Base-by-base conservation (phyloP, 306 rosid genomes). In the Vigna hirtella region DNA sequence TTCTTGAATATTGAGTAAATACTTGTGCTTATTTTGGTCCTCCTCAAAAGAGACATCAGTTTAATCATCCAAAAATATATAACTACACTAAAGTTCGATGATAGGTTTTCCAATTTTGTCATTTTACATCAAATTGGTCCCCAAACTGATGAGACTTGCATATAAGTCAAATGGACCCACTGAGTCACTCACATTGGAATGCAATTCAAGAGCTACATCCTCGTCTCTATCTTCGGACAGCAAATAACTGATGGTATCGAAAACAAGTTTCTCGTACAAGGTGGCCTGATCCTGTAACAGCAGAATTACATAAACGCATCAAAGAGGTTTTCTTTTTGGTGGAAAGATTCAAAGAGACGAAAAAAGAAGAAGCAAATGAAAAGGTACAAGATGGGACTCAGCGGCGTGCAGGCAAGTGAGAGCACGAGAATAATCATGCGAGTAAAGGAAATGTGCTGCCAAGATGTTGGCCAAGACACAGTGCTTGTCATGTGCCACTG, bases 391-490 rank as follows among this genome's bases (percentile, higher is more conserved):
- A 55, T 68, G 74, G 2, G 88, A 82, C 81, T 84, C 58, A 6
- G 99, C 98, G 2, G 93, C 84, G 53, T 80, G 72, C 58, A 95
- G 87, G 83, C 74, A 79, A 62, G 73, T 14, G 62, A 28, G 36
- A 88, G 88, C 93, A 63, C 80, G 81, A 2, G 90, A 89, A 86
- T 88, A 86, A 78, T 70, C 80, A 12, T 91, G 82, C 12, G 89
- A 87, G 73, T 26, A 56, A 66, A 91, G 87, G 66, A 63, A 87
- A 79, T 82, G 83, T 9, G 93, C 93, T 47, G 87, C 96, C 77
- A 89, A 87, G 40, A 89, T 82, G 85, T 92, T 95, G 2, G 98
- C 98, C 77, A 95, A 85, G 30, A 92, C 93, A 73, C 98, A 95
- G 59, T 83, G 71, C 38, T 79, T 80, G 66, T 95, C 98, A 78